Base-by-base conservation (phyloP, 352 stramenopile genomes). In the Globisporangium cylindrosporum region DNA sequence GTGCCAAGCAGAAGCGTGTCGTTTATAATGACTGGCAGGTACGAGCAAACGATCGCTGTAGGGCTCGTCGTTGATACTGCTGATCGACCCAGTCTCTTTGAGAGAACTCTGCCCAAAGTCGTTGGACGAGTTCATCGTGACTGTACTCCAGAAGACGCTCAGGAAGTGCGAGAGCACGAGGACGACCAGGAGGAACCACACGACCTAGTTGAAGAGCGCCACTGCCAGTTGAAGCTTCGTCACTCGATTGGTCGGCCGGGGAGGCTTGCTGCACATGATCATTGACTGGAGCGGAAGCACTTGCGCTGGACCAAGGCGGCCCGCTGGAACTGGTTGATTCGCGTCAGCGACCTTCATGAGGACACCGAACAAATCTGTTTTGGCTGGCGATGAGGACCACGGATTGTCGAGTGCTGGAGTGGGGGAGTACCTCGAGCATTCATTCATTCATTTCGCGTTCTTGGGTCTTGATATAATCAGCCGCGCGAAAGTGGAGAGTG, bases 161-260 rank as follows among this genome's bases (percentile, higher is more conserved):
- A 46, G 32, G 34, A 51, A 34, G 34, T 62, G 57, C n/a, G 25
- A 62, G n/a, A 62, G 57, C 18, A 51, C 34, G 57, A 62, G 32
- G 20, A 12, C 4, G 8, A 29, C 57, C n/a, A 62, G 22, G 57
- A 62, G 18, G 32, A 34, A 4, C 57, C 57, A 62, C 20, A 62
- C 10, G 34, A 32, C 14, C 34, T 10, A 27, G 18, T 54, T 27
- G 38, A 56, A 53, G 8, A 56, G 14, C 14, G 41, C 22, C 20
- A 8, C 41, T 27, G 10, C n/a, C 55, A 43, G 55, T 27, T 38
- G 29, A 4, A 27, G 14, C 27, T 20, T 61, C 9, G 29, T 61
- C 27, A 10, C 55, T 15, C 20, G 14, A 4, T 20, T 41, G 29
- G 29, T 41, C 54, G 32, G 24, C 22, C 36, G 15, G 9, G 18